These are phyloP conservation scores for Aristolochia contorta DNA, from an alignment of 164 flowering plant genomes.

Conservation along the genomic window DNA sequence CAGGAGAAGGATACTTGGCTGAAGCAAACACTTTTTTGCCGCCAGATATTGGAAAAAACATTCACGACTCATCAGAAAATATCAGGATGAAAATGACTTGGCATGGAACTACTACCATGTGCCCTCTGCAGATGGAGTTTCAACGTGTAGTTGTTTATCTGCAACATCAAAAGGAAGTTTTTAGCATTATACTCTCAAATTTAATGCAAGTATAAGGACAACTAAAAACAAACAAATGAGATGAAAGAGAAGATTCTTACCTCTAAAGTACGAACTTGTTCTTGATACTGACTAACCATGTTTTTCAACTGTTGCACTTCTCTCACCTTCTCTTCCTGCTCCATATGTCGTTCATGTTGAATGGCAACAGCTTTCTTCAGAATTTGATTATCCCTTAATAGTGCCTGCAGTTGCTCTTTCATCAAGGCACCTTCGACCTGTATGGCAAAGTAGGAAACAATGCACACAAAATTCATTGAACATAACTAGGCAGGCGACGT, in stretches of 20 bases:
- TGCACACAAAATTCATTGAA: neutral
- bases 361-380: slow-evolving; percentile 74
- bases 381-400: slow-evolving; percentile 49
- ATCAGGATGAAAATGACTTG: slow-evolving; percentile 20
- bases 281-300: slow-evolving; percentile 61
- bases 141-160: slow-evolving; percentile 21
- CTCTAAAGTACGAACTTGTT: slow-evolving; percentile 67
- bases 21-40: no score
- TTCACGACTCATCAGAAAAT: slow-evolving; percentile 4
- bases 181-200: neutral
- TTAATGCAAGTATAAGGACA: neutral
- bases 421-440: slow-evolving; percentile 43
- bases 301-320: slow-evolving; percentile 64
- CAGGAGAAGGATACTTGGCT: no score
- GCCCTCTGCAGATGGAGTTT: slow-evolving; percentile 20
- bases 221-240: neutral
- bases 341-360: slow-evolving; percentile 77
- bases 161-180: slow-evolving; percentile 6
- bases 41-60: no score
- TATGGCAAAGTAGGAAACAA: slow-evolving; percentile 2
- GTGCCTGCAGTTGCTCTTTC: slow-evolving; percentile 49
- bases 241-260: slow-evolving; percentile 16
- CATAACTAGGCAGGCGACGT: neutral
- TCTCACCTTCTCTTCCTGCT: slow-evolving; percentile 41
- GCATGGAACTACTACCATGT: slow-evolving; percentile 18